A percentile compares a stretch with the other conserved stretches of the same genome.
phyloP scores from a whole-genome alignment of 306 rosid genomes.

The Corylus americana region DNA sequence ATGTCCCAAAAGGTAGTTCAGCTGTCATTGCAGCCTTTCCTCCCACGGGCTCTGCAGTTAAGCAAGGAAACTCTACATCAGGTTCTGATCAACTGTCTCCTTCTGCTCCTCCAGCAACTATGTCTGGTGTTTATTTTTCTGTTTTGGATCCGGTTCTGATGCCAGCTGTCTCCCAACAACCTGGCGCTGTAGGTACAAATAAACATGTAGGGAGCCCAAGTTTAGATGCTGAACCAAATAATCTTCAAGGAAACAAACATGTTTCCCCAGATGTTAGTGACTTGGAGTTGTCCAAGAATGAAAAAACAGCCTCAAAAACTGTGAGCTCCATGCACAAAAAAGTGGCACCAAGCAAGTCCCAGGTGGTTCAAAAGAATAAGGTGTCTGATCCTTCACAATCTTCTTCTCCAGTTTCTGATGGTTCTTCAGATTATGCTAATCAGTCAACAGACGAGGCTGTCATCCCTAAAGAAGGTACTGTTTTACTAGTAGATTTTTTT shows the following conservation, averaged over 20 bases:
- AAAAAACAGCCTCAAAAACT: conserved; percentile 26
- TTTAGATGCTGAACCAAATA: conserved; percentile 40
- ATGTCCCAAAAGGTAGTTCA: conserved; percentile 33
- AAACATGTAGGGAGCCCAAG: conserved; percentile 35
- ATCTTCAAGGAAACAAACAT: conserved; percentile 33
- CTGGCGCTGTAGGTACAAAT: conserved; percentile 28
- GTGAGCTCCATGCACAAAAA: conserved; percentile 22
- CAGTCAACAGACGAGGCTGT: conserved; percentile 26
- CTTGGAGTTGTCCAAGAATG: conserved; percentile 42
- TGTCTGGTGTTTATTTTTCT: conserved; percentile 36
- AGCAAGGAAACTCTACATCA: conserved; percentile 38
- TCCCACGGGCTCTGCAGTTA: conserved; percentile 27
- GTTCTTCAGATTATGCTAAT: conserved; percentile 37
- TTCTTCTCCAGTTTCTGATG: conserved; percentile 35
- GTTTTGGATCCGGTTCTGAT: conserved; percentile 46
- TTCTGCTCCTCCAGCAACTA: conserved; percentile 30
- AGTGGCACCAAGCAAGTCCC: conserved; percentile 32
- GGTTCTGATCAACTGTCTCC: conserved; percentile 37
- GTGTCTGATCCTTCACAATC: conserved; percentile 31
- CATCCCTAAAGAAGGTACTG: conserved; percentile 21
- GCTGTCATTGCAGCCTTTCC: conserved; percentile 34
- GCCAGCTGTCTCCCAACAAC: conserved; percentile 30
- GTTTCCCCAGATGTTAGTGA: conserved; percentile 28
- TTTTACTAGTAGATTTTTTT: neutral
- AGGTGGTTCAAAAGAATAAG: conserved; percentile 34